Conservation (phyloP, 371 early-diverging fungal genomes). For the Lichtheimia ramosa region DNA sequence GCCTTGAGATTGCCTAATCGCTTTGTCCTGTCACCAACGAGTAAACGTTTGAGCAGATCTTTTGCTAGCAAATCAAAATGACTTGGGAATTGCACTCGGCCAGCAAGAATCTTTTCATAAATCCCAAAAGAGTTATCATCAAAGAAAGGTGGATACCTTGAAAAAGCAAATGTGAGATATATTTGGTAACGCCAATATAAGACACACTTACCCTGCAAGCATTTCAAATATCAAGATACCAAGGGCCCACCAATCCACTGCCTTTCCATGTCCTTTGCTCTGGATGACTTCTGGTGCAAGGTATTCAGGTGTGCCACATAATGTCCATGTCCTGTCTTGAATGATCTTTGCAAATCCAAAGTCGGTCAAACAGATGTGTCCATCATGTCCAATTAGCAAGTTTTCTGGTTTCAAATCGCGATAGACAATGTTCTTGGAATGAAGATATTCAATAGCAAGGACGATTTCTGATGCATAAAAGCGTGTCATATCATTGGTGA, state of each 20-base stretch:
- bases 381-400: constrained; percentile 83
- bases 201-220: constrained; percentile 66
- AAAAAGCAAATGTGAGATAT: neutral
- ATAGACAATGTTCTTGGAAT: constrained; percentile 91
- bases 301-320: constrained; percentile 99
- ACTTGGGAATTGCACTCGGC: constrained; percentile 72
- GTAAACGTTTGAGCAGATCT: constrained; percentile 73
- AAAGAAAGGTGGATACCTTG: constrained; percentile 88
- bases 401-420: constrained; percentile 97
- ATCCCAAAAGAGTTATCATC: constrained; percentile 92
- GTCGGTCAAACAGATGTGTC: constrained; percentile 98
- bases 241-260: constrained; percentile 99
- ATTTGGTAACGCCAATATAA: too few relatives aligned
- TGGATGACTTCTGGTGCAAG: constrained; percentile 98
- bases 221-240: constrained; percentile 98
- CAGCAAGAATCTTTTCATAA: constrained; percentile 81
- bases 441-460: constrained; percentile 72
- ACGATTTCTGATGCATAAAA: constrained; percentile 83
- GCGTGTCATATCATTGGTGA: constrained; percentile 86
- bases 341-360: constrained; percentile 98
- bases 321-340: constrained; percentile 80
- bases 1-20: constrained; percentile 68
- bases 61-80: constrained; percentile 75
- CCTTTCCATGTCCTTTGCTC: constrained; percentile 94
- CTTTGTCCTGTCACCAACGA: constrained; percentile 75